Evolutionary conservation across 306 rosid genomes (phyloP), one percentile per base, ranked within the genome.

Genomic region (Luffa aegyptiaca): DNA sequence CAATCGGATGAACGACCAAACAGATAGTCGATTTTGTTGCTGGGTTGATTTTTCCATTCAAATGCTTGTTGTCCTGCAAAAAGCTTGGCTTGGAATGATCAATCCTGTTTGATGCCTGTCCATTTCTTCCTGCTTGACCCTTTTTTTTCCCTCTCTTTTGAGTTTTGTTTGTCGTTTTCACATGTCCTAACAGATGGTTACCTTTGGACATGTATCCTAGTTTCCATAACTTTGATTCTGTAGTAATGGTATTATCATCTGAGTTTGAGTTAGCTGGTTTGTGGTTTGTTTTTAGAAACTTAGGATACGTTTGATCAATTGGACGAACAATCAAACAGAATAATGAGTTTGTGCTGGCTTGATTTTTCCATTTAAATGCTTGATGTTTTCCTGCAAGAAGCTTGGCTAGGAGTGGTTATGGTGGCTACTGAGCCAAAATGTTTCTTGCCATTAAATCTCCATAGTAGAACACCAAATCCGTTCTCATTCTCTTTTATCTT

Each of bases 281-380:
- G 42, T 72, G 41, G 55, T n/a, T 70, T 68, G 74, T 68, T 66
- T 51, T 68, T 65, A 39, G 73, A 39, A 66, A 66, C 72, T 66
- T 39, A 2, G 41, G 13, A 45, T 46, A 3, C n/a, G 33, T 71
- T 46, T 46, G 58, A 71, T 71, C 42, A 21, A 46, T 46, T 26
- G 78, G 56, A 33, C 0, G 78, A 46, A 46, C 5, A 46, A 46
- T 12, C 76, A 71, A 45, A 71, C 57, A 21, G 57, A 3, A 2
- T 12, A 41, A 46, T 44, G 35, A 39, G 8, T 42, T 42, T 65
- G 16, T 4, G 45, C 45, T 14, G 46, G 5, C 3, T 65, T 7
- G 48, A 16, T 36, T 36, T 35, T 65, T 37, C 10, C 1, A n/a
- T 45, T 71, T 71, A 5, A 45, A 45, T 71, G 41, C 52, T 73